Conservation (phyloP, 192 early-diverging fungal species). For the Coemansia sp. region DNA sequence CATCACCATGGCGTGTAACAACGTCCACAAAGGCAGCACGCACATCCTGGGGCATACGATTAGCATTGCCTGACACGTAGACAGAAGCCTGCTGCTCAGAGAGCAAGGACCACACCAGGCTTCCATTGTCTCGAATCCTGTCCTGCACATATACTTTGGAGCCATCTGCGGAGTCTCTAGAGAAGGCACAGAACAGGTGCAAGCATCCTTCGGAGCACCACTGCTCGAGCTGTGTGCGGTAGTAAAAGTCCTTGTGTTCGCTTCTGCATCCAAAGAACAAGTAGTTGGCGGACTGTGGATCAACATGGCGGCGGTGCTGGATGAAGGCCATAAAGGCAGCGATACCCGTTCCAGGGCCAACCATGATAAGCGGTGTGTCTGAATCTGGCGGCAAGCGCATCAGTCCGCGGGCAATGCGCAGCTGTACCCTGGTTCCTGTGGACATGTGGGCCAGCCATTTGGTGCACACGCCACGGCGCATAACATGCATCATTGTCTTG, state of each 20-base stretch:
- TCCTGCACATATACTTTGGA: slow-evolving; percentile 42
- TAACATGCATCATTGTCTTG: slow-evolving; percentile 71
- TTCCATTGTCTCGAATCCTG: slow-evolving; percentile 27
- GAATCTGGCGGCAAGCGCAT: slow-evolving; percentile 63
- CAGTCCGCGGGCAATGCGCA: slow-evolving; percentile 65
- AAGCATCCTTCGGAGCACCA: slow-evolving; percentile 57
- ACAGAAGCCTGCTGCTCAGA: slow-evolving; percentile 58
- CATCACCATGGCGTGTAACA: background rate
- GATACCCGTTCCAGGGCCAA: slow-evolving; percentile 89
- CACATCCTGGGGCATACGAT: slow-evolving; percentile 45
- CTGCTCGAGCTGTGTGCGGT: slow-evolving; percentile 63
- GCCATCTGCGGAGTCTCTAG: slow-evolving; percentile 72
- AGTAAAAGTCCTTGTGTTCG: slow-evolving; percentile 71
- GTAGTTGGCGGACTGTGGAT: slow-evolving; percentile 58
- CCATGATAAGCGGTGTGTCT: slow-evolving; percentile 66
- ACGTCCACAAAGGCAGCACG: slow-evolving; percentile 36
- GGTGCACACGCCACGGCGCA: slow-evolving; percentile 81
- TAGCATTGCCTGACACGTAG: slow-evolving; percentile 70
- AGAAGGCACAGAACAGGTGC: slow-evolving; percentile 76
- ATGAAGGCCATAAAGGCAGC: slow-evolving; percentile 88
- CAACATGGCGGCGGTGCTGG: slow-evolving; percentile 54
- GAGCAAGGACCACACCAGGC: slow-evolving; percentile 67
- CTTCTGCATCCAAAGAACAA: slow-evolving; percentile 87
- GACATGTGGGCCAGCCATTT: slow-evolving; percentile 62
- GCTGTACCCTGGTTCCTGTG: slow-evolving; percentile 24